Base-by-base conservation (phyloP, 495 filamentous ascomycete genomes). In the Penicillium robsamsonii region DNA sequence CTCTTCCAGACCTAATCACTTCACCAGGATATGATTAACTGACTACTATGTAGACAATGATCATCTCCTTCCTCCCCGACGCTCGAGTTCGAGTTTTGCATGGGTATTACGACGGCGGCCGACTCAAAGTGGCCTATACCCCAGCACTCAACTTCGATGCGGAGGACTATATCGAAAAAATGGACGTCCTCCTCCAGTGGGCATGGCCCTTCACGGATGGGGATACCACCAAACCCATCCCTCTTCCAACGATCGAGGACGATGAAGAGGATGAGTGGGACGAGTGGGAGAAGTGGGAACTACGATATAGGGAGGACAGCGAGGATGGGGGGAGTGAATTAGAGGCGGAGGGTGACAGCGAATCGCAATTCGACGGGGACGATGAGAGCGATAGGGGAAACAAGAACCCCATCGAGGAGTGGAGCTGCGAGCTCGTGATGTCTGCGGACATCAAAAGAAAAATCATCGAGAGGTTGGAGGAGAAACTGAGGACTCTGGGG, bases 61-160 rank as follows among this genome's bases (percentile, higher is more conserved):
- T 53, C 13, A 53, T 58, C 12, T 58, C 56, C 4, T 58, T 53
- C 35, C 56, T 53, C 15, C 50, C 56, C 2, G 40, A 41, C 15
- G 41, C 27, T 20, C 42, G 33, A 17, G 56, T 50, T 18, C 56
- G 56, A 25, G 24, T 58, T 4, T 41, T 58, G 29, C 46, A 47
- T n/a, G 49, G 56, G 20, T 58, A 53, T 18, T 53, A 46, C 18
- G 49, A 46, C 42, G 3, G 43, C 0, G 43, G 49, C 24, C 30
- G 10, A 5, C 49, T 58, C 18, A 40, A 52, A 38, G n/a, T 58
- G 2, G 49, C 41, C 20, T 46, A 46, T 33, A 58, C 48, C 25
- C 33, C 43, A 33, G 29, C 48, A 27, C 13, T 44, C 5, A 15
- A 53, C 17, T 58, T 58, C 42, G 49, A 58, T 8, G 25, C 31